These are phyloP conservation scores for Pilasporangium apinafurcum DNA, from an alignment of 352 stramenopile genomes.

Conservation along the genomic window DNA sequence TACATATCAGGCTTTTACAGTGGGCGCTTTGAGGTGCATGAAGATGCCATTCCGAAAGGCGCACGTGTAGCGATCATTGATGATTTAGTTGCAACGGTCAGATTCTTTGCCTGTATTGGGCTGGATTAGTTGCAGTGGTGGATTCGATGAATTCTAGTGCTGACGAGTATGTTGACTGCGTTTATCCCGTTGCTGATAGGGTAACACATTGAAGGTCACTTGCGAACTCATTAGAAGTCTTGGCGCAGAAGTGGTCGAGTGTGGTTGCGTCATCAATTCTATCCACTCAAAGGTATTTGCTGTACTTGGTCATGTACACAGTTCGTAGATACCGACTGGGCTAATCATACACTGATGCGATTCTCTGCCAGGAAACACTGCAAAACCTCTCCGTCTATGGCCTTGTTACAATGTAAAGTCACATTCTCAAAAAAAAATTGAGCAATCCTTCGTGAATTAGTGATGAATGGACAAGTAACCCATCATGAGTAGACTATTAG, in stretches of 20 bases:
- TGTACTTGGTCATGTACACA: no score
- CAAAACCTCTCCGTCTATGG: conserved; percentile 45
- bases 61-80: conserved; percentile 75
- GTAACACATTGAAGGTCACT: conserved; percentile 76
- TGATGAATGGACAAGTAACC: no score
- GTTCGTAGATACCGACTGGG: no score
- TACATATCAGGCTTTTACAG: conserved; percentile 74
- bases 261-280: conserved; percentile 71
- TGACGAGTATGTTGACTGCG: no score
- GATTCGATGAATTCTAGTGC: no score
- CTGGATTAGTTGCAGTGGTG: not conserved
- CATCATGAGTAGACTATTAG: no score
- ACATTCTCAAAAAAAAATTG: not conserved
- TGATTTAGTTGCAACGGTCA: conserved; percentile 71
- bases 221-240: conserved; percentile 70
- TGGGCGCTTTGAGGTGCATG: conserved; percentile 74
- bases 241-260: conserved; percentile 68
- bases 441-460: no score
- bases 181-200: conserved; percentile 29
- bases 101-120: not conserved
- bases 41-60: conserved; percentile 66
- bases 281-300: conserved; percentile 35
- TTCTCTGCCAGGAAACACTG: conserved; percentile 24
- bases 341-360: no score
- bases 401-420: conserved; percentile 39